Percentiles rank a stretch among this genome's conserved stretches.
These are phyloP conservation scores for Bryopsis sp. DNA, from an alignment of 139 green algal species.

Conservation along the genomic window DNA sequence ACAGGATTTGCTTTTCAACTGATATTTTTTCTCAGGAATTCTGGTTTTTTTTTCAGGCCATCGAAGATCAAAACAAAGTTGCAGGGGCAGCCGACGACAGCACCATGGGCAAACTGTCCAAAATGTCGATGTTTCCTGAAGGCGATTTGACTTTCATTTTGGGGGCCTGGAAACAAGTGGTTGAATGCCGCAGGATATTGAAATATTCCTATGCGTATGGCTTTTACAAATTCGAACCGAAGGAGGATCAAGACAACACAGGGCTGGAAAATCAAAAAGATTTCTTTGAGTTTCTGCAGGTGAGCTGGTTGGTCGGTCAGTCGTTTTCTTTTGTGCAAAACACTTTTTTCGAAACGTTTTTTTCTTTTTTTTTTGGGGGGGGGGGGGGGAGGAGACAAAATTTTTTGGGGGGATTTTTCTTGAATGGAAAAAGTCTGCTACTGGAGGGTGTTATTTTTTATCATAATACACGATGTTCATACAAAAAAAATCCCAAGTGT, in stretches of 20 bases:
- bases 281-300: constrained; percentile 93
- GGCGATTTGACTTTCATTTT: constrained; percentile 4
- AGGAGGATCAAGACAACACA: constrained; percentile 21
- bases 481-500: too few relatives aligned
- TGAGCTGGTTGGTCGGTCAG: neutral
- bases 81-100: neutral
- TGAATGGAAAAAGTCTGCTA: constrained; percentile 4
- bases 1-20: too few relatives aligned
- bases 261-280: constrained; percentile 33
- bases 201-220: constrained; percentile 97
- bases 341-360: constrained; percentile 16
- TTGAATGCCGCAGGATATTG: constrained; percentile 90
- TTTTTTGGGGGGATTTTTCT: constrained; percentile 11
- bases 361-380: too few relatives aligned
- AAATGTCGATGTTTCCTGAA: neutral
- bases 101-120: neutral
- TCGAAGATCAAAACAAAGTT: constrained; percentile 7
- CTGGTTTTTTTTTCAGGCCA: too few relatives aligned
- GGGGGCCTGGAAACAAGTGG: constrained; percentile 29
- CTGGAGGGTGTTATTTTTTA: constrained; percentile 6
- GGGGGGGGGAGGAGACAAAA: too few relatives aligned
- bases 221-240: constrained; percentile 77
- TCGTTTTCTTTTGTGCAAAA: constrained; percentile 10
- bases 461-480: constrained; percentile 8
- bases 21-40: too few relatives aligned